phyloP scores from a whole-genome alignment of 1,284 basidiomycete genomes.

The Cutaneotrichosporon spelunceum region DNA sequence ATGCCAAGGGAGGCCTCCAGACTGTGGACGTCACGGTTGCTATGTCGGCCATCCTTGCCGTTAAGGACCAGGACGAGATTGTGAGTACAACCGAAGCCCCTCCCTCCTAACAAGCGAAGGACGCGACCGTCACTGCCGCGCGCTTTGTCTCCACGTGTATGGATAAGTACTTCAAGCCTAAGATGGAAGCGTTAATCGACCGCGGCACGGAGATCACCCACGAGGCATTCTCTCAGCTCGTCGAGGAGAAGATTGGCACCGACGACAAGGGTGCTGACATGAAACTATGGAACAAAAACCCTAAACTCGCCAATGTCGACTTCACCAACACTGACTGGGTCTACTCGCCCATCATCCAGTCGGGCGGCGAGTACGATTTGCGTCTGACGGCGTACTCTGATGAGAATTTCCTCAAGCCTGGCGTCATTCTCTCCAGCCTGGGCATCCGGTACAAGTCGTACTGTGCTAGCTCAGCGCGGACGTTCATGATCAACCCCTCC shows the following conservation, averaged over 20 bases:
- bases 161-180: slow-evolving; percentile 78
- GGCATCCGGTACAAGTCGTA: slow-evolving; percentile 92
- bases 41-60: slow-evolving; percentile 73
- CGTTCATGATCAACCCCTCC: slow-evolving; percentile 90
- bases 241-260: slow-evolving; percentile 77
- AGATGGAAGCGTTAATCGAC: slow-evolving; percentile 87
- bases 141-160: slow-evolving; percentile 81
- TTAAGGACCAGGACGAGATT: slow-evolving; percentile 87
- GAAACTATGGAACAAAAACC: slow-evolving; percentile 80
- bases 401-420: slow-evolving; percentile 79
- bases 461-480: slow-evolving; percentile 85
- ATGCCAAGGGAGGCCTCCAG: slow-evolving; percentile 56
- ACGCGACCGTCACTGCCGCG: slow-evolving; percentile 69
- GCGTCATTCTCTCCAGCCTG: slow-evolving; percentile 81
- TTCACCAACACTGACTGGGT: slow-evolving; percentile 86
- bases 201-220: slow-evolving; percentile 86
- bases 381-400: slow-evolving; percentile 82
- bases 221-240: slow-evolving; percentile 65
- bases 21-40: slow-evolving; percentile 72
- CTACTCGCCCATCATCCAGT: slow-evolving; percentile 93
- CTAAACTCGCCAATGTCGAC: slow-evolving; percentile 71
- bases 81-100: slow-evolving; percentile 54
- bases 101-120: slow-evolving; percentile 55
- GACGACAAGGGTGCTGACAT: slow-evolving; percentile 83
- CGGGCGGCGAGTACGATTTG: slow-evolving; percentile 86